A percentile compares a stretch with the other conserved stretches of the same genome.
Conservation (phyloP, 2,329 filamentous ascomycete genomes). For the Gaeumannomyces sp. region DNA sequence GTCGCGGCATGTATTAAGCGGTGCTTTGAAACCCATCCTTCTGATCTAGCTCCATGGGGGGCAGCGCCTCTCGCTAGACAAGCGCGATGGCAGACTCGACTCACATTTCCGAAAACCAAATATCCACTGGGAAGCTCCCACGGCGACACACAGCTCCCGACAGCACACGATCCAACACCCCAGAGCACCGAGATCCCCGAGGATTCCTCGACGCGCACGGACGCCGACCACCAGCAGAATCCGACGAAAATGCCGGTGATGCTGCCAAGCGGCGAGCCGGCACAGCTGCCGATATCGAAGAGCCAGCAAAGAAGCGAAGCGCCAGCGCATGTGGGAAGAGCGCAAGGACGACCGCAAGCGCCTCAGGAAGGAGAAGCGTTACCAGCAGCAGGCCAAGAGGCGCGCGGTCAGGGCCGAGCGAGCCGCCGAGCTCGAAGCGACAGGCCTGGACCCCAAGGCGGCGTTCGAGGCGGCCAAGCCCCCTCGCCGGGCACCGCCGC, state of each 20-base stretch:
- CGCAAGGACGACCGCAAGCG: constrained; percentile 53
- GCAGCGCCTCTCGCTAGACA: background rate
- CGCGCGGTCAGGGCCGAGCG: constrained; percentile 43
- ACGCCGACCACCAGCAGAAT: background rate
- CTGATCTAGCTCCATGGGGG: background rate
- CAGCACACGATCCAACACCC: background rate
- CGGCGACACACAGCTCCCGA: background rate
- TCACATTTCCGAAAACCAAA: background rate
- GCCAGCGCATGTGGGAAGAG: constrained; percentile 69
- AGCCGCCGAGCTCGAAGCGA: constrained; percentile 36
- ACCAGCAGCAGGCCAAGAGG: constrained; percentile 39
- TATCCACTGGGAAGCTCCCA: background rate
- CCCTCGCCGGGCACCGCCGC: constrained; percentile 19
- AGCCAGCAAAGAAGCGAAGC: constrained; percentile 70
- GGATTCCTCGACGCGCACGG: background rate
- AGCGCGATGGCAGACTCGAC: background rate
- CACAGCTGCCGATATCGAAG: constrained; percentile 58
- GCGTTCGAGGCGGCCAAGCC: constrained; percentile 28
- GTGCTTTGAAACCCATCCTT: no score
- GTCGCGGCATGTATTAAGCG: no score
- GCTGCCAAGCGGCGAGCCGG: constrained; percentile 1
- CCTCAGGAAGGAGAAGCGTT: constrained; percentile 49
- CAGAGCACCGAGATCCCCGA: background rate
- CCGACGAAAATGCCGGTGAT: constrained; percentile 2
- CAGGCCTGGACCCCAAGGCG: constrained; percentile 34